Percentiles rank a stretch among this genome's conserved stretches.
These are phyloP conservation scores for Nicotiana benthamiana DNA, from an alignment of 257 asterid genomes.

Conservation along the genomic window DNA sequence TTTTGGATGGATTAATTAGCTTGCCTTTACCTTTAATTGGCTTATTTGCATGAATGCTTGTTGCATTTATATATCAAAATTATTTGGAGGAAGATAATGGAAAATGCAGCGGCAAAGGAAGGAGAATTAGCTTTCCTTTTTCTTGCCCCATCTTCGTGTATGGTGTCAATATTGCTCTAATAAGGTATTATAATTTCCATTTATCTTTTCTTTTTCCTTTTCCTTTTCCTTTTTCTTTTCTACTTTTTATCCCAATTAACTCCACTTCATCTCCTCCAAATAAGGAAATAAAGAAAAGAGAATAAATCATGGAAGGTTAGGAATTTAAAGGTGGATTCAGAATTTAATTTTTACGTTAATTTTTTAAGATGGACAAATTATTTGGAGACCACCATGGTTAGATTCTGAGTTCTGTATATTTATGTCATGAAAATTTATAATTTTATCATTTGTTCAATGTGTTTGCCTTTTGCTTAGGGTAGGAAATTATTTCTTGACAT, in stretches of 20 bases:
- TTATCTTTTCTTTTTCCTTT: background rate
- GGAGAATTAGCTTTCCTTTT: conserved; percentile 37
- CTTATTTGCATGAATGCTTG: conserved; percentile 32
- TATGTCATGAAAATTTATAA: background rate
- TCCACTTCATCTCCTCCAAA: background rate
- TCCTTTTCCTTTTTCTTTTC: background rate
- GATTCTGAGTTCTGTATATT: conserved; percentile 23
- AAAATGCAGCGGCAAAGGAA: conserved; percentile 25
- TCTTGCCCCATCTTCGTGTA: conserved; percentile 19
- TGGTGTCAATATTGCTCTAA: conserved; percentile 2
- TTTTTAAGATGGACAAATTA: background rate
- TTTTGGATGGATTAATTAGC: background rate
- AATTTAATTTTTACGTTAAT: background rate
- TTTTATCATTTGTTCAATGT: background rate
- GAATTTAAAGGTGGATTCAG: background rate
- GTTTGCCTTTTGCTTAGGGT: conserved; percentile 14
- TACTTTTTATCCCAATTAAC: background rate
- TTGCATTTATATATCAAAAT: conserved; percentile 16
- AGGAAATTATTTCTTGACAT: background rate
- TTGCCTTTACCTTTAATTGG: background rate
- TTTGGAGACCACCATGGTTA: conserved; percentile 4
- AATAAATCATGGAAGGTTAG: too few species aligned
- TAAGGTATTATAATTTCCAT: conserved; percentile 22
- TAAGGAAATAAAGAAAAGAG: background rate
- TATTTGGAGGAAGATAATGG: conserved; percentile 22